A percentile compares a stretch with the other conserved stretches of the same genome.
These are phyloP conservation scores for Fusarium pseudocircinatum DNA, from an alignment of 2,329 filamentous ascomycete species.

Conservation along the genomic window DNA sequence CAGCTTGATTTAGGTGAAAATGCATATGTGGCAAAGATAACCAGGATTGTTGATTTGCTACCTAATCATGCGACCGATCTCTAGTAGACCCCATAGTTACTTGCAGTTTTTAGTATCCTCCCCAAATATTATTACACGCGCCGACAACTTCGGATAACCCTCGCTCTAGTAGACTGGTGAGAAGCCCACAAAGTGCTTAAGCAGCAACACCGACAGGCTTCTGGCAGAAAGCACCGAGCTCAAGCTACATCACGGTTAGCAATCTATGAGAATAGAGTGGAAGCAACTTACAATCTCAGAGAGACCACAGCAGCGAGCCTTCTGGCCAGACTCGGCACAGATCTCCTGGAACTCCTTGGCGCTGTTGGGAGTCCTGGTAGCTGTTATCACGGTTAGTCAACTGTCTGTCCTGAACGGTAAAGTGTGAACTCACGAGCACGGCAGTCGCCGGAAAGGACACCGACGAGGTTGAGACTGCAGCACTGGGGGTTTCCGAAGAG, in stretches of 20 bases:
- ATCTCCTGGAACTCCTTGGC: not conserved
- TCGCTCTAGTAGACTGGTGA: rapidly evolving
- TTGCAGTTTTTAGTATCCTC: not conserved
- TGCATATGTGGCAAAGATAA: too few species aligned
- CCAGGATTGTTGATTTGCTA: not conserved
- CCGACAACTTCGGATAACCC: not conserved
- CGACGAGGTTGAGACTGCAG: not conserved
- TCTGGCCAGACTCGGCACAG: not conserved
- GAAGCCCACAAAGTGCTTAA: not conserved
- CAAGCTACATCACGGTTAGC: not conserved
- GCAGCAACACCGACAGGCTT: not conserved
- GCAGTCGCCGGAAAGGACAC: not conserved
- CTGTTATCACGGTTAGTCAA: not conserved
- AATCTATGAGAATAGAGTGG: rapidly evolving
- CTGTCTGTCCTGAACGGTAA: rapidly evolving
- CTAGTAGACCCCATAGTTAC: too few species aligned
- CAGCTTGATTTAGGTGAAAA: too few species aligned
- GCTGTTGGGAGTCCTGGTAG: not conserved
- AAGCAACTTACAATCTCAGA: not conserved
- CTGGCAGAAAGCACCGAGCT: not conserved
- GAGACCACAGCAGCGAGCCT: not conserved
- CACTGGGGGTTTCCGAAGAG: not conserved
- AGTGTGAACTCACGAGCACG: not conserved
- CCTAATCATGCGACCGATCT: not conserved
- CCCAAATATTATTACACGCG: not conserved